Evolutionary conservation across 202 grass and related monocot species (phyloP).

Genomic region (Brachypodium distachyon): DNA sequence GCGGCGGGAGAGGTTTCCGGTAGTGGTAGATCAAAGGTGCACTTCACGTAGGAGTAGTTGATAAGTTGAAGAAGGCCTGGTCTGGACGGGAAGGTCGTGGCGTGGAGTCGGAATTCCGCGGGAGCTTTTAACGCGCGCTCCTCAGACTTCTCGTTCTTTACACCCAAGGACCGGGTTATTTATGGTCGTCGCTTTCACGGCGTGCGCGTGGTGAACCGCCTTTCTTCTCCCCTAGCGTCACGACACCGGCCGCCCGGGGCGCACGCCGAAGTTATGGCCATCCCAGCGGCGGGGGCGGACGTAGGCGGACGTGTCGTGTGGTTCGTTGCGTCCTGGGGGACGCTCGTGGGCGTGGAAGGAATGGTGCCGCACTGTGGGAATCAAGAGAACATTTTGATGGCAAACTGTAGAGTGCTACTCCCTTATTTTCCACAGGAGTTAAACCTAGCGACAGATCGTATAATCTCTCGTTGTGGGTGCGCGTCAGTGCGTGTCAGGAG

Average conservation of each 20-base stretch:
- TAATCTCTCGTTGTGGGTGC: too few species aligned
- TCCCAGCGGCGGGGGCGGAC: not conserved
- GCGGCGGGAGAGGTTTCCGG: not conserved
- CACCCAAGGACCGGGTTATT: too few species aligned
- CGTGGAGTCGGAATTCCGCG: not conserved
- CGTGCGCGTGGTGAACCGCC: conserved; percentile 14
- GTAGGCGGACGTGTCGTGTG: not conserved
- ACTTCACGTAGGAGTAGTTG: not conserved
- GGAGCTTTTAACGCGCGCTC: not conserved
- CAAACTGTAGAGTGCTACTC: too few species aligned
- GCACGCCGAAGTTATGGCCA: conserved; percentile 1
- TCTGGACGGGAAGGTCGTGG: not conserved
- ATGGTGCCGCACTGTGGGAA: not conserved
- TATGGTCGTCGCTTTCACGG: conserved; percentile 1
- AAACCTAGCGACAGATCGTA: too few species aligned
- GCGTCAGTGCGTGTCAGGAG: too few species aligned
- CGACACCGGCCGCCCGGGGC: not conserved
- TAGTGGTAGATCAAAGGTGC: not conserved
- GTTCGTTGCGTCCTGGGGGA: not conserved
- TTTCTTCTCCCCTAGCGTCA: conserved; percentile 10
- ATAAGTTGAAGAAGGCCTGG: not conserved
- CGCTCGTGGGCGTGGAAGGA: not conserved
- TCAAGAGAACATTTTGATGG: too few species aligned
- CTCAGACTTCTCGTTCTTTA: too few species aligned
- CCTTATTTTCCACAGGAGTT: too few species aligned